Base-by-base conservation (phyloP, 169 alveolate species). In the Plasmodium adleri region DNA sequence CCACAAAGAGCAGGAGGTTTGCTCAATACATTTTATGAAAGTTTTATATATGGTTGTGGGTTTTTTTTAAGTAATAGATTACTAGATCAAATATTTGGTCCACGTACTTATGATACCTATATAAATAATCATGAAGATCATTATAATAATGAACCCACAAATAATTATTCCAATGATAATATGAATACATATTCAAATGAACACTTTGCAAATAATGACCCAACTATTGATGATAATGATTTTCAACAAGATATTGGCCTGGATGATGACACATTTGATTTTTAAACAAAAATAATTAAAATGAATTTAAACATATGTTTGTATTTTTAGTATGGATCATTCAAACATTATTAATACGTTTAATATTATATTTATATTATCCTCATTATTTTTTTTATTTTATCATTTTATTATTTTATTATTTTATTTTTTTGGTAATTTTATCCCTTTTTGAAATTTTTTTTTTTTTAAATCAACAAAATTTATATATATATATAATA, bases 1-100 rank as follows among this genome's bases (percentile, higher is more conserved):
- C 83, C 83, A 17, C 43, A 28, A 28, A 28, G 43, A 28, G 43
- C 5, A 28, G 90, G 75, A 28, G 90, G 90, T 3, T 28, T 80
- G 20, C 24, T 80, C 13, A 66, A 15, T 49, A 80, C 90, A 43
- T 80, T 80, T 60, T 80, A 80, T 80, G 90, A 80, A 49, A 80
- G 90, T 60, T 80, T 80, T 71, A 67, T 80, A 52, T 80, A 80
- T 80, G 90, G 90, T 54, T 80, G 90, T 80, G 90, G 90, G 7
- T 80, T 80, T 26, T 80, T 80, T 64, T 80, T 80, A 80, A 80
- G 90, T 60, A 80, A 80, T 62, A 54, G 90, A 80, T 66, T 80
- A 72, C 64, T 80, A 39, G 90, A 80, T 80, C 90, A 80, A 60
- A 80, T 80, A 54, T 80, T 80, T 47, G 90, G 90, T 24, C 78